These are phyloP conservation scores for Sphaerulina populicola DNA, from an alignment of 2,329 filamentous ascomycete genomes.

Conservation along the genomic window DNA sequence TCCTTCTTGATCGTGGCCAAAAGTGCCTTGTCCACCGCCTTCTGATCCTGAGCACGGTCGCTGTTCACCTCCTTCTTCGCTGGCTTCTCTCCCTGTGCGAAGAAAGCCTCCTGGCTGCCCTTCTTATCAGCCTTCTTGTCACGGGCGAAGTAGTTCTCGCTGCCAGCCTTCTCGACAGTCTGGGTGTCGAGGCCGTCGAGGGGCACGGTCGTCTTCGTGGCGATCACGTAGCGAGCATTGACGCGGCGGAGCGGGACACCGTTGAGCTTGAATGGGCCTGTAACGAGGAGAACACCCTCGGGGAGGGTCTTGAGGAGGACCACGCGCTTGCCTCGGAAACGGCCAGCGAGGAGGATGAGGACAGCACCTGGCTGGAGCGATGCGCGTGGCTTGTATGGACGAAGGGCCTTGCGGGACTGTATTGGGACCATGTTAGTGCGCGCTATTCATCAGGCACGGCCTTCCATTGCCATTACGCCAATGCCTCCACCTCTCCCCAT, in stretches of 20 bases:
- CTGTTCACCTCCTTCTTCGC: conserved; percentile 96
- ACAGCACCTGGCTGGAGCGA: conserved; percentile 90
- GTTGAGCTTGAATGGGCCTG: conserved; percentile 99
- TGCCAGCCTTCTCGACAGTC: conserved; percentile 68
- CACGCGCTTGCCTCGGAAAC: conserved; percentile 99
- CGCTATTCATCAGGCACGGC: conserved; percentile 2
- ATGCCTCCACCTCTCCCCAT: not conserved
- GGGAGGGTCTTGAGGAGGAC: conserved; percentile 96
- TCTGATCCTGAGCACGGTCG: conserved; percentile 92
- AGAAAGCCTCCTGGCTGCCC: conserved; percentile 88
- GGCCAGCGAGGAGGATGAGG: conserved; percentile 97
- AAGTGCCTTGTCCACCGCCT: conserved; percentile 94
- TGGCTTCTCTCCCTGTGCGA: conserved; percentile 97
- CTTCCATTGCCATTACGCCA: not conserved
- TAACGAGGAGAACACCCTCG: conserved; percentile 97
- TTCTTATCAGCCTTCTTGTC: conserved; percentile 95
- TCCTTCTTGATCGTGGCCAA: conserved; percentile 98
- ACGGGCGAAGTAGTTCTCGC: conserved; percentile 85
- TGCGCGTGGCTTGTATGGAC: conserved; percentile 75
- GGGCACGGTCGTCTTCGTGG: conserved; percentile 77
- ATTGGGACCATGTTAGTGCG: conserved; percentile 12
- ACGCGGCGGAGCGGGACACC: conserved; percentile 92
- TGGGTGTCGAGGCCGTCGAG: conserved; percentile 69
- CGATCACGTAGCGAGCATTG: conserved; percentile 89
- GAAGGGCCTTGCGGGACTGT: conserved; percentile 90